Base-by-base conservation (phyloP, 176 grass and related monocot species). In the Secale cereale region DNA sequence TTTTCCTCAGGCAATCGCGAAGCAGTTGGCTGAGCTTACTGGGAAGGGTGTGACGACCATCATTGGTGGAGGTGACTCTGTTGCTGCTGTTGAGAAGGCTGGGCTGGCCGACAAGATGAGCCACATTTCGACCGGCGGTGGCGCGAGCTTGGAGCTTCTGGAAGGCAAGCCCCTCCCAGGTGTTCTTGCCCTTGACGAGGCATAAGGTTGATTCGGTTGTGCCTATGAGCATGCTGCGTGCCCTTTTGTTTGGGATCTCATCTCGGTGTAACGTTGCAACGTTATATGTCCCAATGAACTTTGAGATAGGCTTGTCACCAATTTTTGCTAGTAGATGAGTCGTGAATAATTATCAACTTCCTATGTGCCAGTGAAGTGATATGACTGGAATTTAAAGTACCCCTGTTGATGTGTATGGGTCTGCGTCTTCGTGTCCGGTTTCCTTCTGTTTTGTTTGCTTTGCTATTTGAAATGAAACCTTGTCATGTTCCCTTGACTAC, bases 81-180 rank as follows among this genome's bases (percentile, higher is more conserved):
- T 98, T 32, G 93, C 96, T 70, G 96, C 96, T 27, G 96, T 98
- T 14, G 96, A 98, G 91, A 98, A 98, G 78, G 93, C 85, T 60
- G 96, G 96, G 48, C 78, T 98, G 15, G 91, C 96, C 0, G 91
- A 93, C 78, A 98, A 98, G 81, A 98, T 98, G 96, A 98, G 96
- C 89, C 96, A 98, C 87, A 98, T 98, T 71, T 98, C 96, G 0
- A 98, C 96, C 0, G 96, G 96, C 0, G 96, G 96, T 56, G 96
- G 96, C 28, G 96, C 96, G 3, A 98, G 96, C 78, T 88, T 98
- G 60, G 96, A 98, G 81, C 78, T 98, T 74, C 81, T 98, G 69
- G 96, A 98, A 85, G 96, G 96, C 76, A 98, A 98, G 89, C 7
- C 85, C 11, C 93, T 98, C 23, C 96, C 96, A n/a, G 96, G 93